These are phyloP conservation scores for Eimeria sp. DNA, from an alignment of 169 alveolate genomes.

Conservation along the genomic window DNA sequence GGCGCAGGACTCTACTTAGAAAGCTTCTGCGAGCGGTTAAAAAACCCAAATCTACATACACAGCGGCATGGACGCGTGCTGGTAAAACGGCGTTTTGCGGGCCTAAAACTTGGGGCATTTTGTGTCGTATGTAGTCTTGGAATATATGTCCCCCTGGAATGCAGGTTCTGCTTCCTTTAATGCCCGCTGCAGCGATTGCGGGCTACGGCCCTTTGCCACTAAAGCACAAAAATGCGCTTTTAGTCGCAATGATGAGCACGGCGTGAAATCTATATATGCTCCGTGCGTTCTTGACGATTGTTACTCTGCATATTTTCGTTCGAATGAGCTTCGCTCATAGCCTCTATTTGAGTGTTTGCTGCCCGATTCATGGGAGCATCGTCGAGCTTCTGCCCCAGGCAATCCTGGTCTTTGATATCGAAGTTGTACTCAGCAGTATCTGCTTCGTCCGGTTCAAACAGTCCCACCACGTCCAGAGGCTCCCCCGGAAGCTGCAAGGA, in stretches of 20 bases:
- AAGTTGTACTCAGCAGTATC: constrained; percentile 38
- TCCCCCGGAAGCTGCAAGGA: constrained; percentile 6
- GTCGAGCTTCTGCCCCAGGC: constrained; percentile 1
- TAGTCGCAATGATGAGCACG: neutral
- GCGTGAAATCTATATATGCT: neutral
- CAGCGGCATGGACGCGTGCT: neutral
- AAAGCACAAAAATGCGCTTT: neutral
- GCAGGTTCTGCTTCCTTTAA: neutral
- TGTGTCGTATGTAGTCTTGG: neutral
- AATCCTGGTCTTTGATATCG: constrained; percentile 7
- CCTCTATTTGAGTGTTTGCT: neutral
- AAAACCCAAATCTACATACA: neutral
- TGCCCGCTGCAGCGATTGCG: neutral
- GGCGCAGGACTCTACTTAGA: neutral
- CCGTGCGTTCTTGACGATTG: neutral
- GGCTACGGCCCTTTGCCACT: neutral
- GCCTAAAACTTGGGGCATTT: neutral
- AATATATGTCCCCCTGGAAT: neutral
- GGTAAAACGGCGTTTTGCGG: neutral
- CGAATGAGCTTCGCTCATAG: neutral
- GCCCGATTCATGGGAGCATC: neutral
- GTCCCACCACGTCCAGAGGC: constrained; percentile 46
- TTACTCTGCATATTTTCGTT: constrained; percentile 25
- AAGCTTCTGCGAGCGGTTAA: neutral
- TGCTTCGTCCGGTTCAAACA: constrained; percentile 43